phyloP scores from a whole-genome alignment of 2,329 filamentous ascomycete species.

The Sporothrix humicola region DNA sequence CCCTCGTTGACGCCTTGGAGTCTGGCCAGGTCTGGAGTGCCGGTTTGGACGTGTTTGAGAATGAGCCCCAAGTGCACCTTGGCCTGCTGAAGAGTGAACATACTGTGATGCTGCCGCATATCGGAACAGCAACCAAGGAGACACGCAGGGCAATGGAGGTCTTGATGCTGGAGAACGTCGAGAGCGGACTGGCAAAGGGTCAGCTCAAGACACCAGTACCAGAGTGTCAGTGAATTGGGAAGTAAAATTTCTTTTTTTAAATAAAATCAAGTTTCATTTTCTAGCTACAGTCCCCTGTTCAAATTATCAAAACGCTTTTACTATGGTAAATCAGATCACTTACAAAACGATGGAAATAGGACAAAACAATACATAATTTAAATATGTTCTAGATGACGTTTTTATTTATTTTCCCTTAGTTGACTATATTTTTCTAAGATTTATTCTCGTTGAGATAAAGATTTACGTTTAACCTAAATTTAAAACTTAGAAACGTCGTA shows the following conservation, averaged over 20 bases:
- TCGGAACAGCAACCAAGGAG: slow-evolving; percentile 81
- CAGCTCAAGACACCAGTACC: slow-evolving; percentile 25
- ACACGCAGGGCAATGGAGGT: slow-evolving; percentile 45
- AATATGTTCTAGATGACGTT: too few species aligned
- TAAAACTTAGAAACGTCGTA: too few species aligned
- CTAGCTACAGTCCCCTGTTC: background rate
- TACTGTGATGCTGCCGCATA: slow-evolving; percentile 78
- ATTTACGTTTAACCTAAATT: too few species aligned
- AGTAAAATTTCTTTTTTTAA: background rate
- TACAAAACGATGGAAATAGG: too few species aligned
- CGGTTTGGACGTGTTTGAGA: slow-evolving; percentile 58
- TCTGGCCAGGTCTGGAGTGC: slow-evolving; percentile 51
- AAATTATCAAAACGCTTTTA: background rate
- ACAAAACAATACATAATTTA: too few species aligned
- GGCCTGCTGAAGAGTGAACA: slow-evolving; percentile 72
- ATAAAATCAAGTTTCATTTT: slow-evolving; percentile 12
- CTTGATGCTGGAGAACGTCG: slow-evolving; percentile 29
- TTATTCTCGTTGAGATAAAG: too few species aligned
- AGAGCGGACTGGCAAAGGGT: slow-evolving; percentile 38
- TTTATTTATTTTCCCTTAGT: too few species aligned
- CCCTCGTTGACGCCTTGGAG: slow-evolving; percentile 55
- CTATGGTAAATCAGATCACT: too few species aligned
- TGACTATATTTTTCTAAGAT: too few species aligned
- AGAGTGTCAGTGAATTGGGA: slow-evolving; percentile 26
- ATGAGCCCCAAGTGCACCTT: slow-evolving; percentile 69